A percentile compares a stretch with the other conserved stretches of the same genome.
These are phyloP conservation scores for Fusarium sp. DNA, from an alignment of 2,329 filamentous ascomycete species.

Conservation along the genomic window DNA sequence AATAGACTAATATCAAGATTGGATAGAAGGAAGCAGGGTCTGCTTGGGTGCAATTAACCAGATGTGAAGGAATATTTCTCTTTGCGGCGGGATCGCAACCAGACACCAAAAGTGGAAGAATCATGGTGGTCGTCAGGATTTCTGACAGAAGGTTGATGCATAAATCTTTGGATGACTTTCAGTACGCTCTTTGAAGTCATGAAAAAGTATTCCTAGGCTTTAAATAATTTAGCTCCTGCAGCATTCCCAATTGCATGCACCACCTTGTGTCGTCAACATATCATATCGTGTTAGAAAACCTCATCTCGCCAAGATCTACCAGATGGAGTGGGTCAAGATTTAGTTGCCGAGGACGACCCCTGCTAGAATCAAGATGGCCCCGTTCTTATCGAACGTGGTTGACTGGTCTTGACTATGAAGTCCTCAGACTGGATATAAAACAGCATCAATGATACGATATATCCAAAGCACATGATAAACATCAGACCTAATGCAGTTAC, in stretches of 20 bases:
- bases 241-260: not conserved
- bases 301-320: slow-evolving; percentile 24
- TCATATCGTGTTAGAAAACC: not conserved
- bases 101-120: too few species aligned
- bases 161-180: too few species aligned
- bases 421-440: not conserved
- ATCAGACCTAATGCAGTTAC: slow-evolving; percentile 6
- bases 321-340: slow-evolving; percentile 12
- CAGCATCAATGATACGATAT: not conserved
- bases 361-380: slow-evolving; percentile 25
- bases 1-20: too few species aligned
- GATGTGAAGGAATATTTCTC: too few species aligned
- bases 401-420: not conserved
- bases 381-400: slow-evolving; percentile 10
- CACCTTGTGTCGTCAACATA: slow-evolving; percentile 8
- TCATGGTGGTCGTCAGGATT: too few species aligned
- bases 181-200: too few species aligned
- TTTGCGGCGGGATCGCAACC: too few species aligned
- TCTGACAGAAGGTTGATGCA: too few species aligned
- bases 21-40: too few species aligned
- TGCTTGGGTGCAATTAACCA: too few species aligned
- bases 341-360: slow-evolving; percentile 32
- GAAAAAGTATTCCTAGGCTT: too few species aligned
- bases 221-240: too few species aligned
- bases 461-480: not conserved